Evolutionary conservation across 2,329 filamentous ascomycete genomes (phyloP).

Genomic region (Curvularia spicifera): DNA sequence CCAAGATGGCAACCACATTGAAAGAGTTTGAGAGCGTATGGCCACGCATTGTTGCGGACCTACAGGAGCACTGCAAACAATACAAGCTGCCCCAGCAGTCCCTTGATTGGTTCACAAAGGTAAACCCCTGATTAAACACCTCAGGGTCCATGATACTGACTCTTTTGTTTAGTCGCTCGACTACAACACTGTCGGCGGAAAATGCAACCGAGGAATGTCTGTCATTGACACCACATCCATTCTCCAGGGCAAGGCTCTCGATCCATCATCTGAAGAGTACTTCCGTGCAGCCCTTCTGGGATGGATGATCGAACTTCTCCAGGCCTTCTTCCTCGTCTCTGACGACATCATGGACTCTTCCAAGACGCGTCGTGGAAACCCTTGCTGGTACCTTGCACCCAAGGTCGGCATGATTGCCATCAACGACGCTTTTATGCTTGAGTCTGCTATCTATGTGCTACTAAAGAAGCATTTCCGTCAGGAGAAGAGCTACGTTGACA

Average conservation of each 20-base stretch:
- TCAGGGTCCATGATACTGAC: constrained; percentile 25
- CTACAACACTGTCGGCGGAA: constrained; percentile 88
- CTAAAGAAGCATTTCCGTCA: constrained; percentile 92
- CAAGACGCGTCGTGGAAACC: constrained; percentile 90
- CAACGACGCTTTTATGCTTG: constrained; percentile 98
- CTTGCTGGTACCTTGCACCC: constrained; percentile 94
- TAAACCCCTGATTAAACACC: constrained; percentile 46
- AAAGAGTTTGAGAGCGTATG: constrained; percentile 90
- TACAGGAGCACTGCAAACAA: constrained; percentile 76
- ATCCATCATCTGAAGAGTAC: constrained; percentile 74
- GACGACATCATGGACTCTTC: constrained; percentile 99
- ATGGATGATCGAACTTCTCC: constrained; percentile 97
- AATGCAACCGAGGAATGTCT: constrained; percentile 98
- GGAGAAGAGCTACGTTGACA: constrained; percentile 86
- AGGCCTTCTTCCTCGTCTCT: constrained; percentile 97
- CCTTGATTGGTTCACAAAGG: constrained; percentile 85
- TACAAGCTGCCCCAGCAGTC: constrained; percentile 85
- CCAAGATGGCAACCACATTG: constrained; percentile 72
- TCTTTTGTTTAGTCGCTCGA: constrained; percentile 69
- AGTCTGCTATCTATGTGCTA: constrained; percentile 85
- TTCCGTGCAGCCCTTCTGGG: constrained; percentile 86
- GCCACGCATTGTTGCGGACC: constrained; percentile 80
- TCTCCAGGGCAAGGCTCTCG: constrained; percentile 74
- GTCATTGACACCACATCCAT: constrained; percentile 89
- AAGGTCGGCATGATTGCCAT: constrained; percentile 95